These are phyloP conservation scores for Zygnema circumcarinatum DNA, from an alignment of 139 green algal genomes.

Conservation along the genomic window DNA sequence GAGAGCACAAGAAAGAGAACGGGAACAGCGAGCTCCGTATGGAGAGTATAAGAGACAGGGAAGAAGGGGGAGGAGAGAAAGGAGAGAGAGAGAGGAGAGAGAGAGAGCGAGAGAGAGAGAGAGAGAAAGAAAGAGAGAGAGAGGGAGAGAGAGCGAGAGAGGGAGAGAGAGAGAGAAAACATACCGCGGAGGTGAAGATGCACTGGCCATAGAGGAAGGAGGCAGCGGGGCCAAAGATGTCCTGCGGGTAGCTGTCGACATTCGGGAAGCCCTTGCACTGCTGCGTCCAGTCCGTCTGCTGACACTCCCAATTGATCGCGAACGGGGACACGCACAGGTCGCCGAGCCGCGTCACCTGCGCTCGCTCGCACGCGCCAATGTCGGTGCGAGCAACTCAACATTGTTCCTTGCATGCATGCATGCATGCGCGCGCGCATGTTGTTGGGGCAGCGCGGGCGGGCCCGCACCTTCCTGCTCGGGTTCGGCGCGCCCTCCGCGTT, in stretches of 20 bases:
- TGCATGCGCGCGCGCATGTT: neutral
- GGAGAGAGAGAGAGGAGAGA: neutral
- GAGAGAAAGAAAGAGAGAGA: no score
- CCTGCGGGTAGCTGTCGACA: neutral
- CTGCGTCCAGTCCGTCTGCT: conserved; percentile 33
- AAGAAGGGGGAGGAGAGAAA: neutral
- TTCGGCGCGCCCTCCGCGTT: conserved; percentile 25
- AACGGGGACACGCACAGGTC: conserved; percentile 21
- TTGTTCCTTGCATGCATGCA: neutral
- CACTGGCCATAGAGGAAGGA: conserved; percentile 24
- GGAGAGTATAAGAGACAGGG: neutral
- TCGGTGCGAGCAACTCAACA: neutral
- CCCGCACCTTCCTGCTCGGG: conserved; percentile 5
- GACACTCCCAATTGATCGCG: conserved; percentile 17
- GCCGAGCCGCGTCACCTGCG: conserved; percentile 8
- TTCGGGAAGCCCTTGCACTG: conserved; percentile 1
- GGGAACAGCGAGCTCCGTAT: no score
- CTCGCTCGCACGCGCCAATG: neutral
- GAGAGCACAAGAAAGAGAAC: no score
- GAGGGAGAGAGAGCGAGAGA: no score
- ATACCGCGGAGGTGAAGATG: conserved; percentile 5
- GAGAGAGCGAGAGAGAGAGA: no score
- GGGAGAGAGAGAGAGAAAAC: neutral
- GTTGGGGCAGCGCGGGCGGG: no score
- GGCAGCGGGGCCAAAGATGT: neutral